phyloP scores from a whole-genome alignment of 73 alveolate species.

The Paramecium primaurelia region DNA sequence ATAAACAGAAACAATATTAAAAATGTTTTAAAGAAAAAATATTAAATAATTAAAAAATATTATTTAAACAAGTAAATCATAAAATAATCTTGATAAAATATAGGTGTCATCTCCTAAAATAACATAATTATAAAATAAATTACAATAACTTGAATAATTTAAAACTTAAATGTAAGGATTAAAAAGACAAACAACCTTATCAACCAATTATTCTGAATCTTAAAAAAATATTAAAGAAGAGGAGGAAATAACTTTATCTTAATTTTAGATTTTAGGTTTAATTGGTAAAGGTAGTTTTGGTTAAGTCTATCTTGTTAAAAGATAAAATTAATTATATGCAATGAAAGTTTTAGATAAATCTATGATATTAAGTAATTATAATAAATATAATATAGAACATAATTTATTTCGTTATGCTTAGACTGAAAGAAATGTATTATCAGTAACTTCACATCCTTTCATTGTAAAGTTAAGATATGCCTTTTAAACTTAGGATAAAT shows the following conservation, averaged over 20 bases:
- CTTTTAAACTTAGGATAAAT: slow-evolving; percentile 83
- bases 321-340: slow-evolving; percentile 65
- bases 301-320: slow-evolving; percentile 79
- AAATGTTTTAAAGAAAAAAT: background rate
- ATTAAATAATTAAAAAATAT: background rate
- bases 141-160: background rate
- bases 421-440: slow-evolving; percentile 92
- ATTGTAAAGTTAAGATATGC: slow-evolving; percentile 84
- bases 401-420: slow-evolving; percentile 85
- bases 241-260: slow-evolving; percentile 29
- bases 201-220: slow-evolving; percentile 40
- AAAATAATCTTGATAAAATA: background rate
- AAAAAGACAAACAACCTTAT: slow-evolving; percentile 4
- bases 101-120: background rate
- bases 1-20: background rate
- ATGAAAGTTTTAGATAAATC: slow-evolving; percentile 62
- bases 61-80: background rate
- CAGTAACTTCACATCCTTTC: slow-evolving; percentile 82
- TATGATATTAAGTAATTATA: slow-evolving; percentile 49
- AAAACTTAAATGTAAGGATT: background rate
- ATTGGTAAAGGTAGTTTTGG: slow-evolving; percentile 91
- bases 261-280: slow-evolving; percentile 48
- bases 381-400: slow-evolving; percentile 48
- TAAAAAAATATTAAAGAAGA: slow-evolving; percentile 24
- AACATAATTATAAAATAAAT: background rate